Evolutionary conservation across 371 early-diverging fungal genomes (phyloP).

Genomic region (Zopfochytrium polystomum): DNA sequence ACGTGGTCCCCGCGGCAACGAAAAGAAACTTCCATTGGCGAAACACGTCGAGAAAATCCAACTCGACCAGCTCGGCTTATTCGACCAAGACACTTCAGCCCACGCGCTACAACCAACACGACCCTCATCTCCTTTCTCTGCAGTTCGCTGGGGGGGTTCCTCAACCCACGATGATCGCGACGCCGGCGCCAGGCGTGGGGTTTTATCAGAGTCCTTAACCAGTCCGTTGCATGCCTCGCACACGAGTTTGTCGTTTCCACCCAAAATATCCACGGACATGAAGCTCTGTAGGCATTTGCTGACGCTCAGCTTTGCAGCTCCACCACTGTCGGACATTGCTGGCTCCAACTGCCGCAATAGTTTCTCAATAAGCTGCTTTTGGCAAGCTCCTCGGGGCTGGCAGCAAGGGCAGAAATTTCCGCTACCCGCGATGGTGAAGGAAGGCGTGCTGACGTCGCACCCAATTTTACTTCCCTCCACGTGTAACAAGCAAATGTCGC

Average conservation of each 20-base stretch:
- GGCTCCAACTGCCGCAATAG: slow-evolving; percentile 15
- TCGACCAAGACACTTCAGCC: slow-evolving; percentile 33
- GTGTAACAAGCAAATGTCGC: slow-evolving; percentile 26
- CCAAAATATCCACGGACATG: slow-evolving; percentile 43
- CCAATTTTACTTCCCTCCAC: slow-evolving; percentile 29
- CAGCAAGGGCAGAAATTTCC: no score
- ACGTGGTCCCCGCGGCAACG: slow-evolving; percentile 26
- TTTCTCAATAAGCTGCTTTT: slow-evolving; percentile 5
- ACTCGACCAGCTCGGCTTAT: slow-evolving; percentile 29
- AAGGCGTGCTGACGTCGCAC: no score
- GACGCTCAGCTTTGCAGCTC: slow-evolving; percentile 12
- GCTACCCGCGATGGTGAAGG: no score
- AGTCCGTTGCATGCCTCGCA: slow-evolving; percentile 43
- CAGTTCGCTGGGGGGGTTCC: slow-evolving; percentile 9
- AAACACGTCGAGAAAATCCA: no score
- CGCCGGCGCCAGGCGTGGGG: no score
- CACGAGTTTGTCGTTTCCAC: slow-evolving; percentile 37
- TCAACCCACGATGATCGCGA: no score
- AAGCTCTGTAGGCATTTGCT: slow-evolving; percentile 37
- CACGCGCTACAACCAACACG: slow-evolving; percentile 33
- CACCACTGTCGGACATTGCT: slow-evolving; percentile 9
- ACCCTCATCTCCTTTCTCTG: slow-evolving; percentile 25
- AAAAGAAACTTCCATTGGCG: no score
- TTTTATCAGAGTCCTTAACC: no score
- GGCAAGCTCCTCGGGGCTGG: not conserved